A percentile compares a stretch with the other conserved stretches of the same genome.
These are phyloP conservation scores for Backusella mclennaniae DNA, from an alignment of 192 early-diverging fungal species.

Conservation along the genomic window DNA sequence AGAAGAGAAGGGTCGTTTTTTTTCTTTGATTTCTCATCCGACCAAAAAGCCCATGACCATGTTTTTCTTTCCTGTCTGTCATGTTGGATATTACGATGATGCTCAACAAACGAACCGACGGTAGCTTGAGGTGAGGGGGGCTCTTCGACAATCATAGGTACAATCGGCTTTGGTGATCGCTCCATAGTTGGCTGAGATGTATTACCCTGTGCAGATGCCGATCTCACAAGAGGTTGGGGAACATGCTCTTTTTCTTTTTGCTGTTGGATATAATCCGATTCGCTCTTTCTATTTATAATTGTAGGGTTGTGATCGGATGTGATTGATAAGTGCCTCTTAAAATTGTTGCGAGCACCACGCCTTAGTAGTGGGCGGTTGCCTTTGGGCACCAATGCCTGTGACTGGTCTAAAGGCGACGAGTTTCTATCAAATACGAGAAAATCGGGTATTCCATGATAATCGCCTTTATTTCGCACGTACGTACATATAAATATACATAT, in stretches of 20 bases:
- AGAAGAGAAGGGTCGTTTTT: background rate
- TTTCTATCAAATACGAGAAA: constrained; percentile 39
- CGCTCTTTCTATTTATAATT: constrained; percentile 13
- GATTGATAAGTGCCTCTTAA: constrained; percentile 49
- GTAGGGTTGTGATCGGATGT: background rate
- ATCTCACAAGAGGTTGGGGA: background rate
- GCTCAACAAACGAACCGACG: background rate
- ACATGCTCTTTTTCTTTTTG: background rate
- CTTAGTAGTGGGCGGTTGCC: constrained; percentile 39
- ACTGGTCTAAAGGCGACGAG: constrained; percentile 42
- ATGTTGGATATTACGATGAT: background rate
- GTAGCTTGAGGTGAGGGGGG: background rate
- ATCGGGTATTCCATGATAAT: background rate
- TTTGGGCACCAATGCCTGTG: constrained; percentile 41
- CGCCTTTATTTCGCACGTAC: background rate
- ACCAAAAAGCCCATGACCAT: constrained; percentile 20
- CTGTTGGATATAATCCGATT: constrained; percentile 1
- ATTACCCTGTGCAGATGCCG: background rate
- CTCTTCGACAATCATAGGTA: background rate
- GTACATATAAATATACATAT: background rate
- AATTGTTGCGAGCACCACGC: constrained; percentile 50
- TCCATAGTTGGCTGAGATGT: background rate
- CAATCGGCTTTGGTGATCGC: background rate
- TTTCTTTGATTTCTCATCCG: constrained; percentile 10
- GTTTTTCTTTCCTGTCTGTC: background rate